Conservation (phyloP, 1,139 yeast genomes). For the Magnusiomyces fungicola region DNA sequence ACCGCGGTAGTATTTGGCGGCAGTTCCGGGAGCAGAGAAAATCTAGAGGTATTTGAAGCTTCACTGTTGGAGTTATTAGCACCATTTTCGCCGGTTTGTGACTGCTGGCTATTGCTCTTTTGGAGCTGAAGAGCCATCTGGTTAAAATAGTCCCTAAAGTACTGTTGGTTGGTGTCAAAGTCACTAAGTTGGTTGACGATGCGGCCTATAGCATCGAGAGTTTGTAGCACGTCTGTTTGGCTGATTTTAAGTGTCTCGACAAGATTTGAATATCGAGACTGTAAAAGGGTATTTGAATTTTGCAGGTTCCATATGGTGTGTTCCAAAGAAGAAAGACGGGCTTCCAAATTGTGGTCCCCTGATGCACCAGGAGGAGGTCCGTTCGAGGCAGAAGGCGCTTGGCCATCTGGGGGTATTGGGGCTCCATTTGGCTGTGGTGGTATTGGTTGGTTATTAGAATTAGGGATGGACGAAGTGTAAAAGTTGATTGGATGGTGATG, state of each 20-base stretch:
- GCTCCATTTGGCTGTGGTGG: background rate
- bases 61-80: background rate
- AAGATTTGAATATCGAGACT: conserved; percentile 10
- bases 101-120: background rate
- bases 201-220: conserved; percentile 10
- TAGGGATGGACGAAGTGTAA: background rate
- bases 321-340: conserved; percentile 21
- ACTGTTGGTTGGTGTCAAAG: conserved; percentile 11
- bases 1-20: background rate
- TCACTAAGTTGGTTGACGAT: conserved; percentile 5
- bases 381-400: background rate
- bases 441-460: background rate
- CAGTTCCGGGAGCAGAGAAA: conserved; percentile 18
- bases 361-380: conserved; percentile 9
- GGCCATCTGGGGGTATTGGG: background rate
- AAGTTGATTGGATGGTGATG: background rate
- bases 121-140: conserved; percentile 15
- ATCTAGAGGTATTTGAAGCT: background rate
- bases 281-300: conserved; percentile 9
- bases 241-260: conserved; percentile 13
- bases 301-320: conserved; percentile 16
- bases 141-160: conserved; percentile 20
- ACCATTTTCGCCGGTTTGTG: background rate
- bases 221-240: conserved; percentile 10
- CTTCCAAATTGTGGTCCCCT: conserved; percentile 14